A percentile compares a stretch with the other conserved stretches of the same genome.
phyloP scores from a whole-genome alignment of 768 basidiomycete genomes.

The Coprinopsis strossmayeri region DNA sequence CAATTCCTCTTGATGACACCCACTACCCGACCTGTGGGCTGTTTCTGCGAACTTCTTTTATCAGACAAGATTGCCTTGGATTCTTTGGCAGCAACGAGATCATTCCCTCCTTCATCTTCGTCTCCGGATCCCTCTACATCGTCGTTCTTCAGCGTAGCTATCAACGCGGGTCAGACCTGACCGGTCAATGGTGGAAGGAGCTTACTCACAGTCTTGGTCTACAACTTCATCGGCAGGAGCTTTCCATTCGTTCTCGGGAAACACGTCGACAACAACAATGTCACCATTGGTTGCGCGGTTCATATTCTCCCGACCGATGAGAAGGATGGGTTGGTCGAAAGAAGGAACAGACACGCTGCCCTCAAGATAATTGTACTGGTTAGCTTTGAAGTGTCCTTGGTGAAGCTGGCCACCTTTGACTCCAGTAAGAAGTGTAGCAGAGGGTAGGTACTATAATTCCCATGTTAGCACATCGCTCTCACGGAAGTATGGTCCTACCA shows the following conservation, averaged over 20 bases:
- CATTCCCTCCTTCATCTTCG: slow-evolving; percentile 39
- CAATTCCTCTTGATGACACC: slow-evolving; percentile 94
- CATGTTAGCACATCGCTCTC: no score
- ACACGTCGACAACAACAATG: slow-evolving; percentile 84
- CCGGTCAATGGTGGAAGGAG: no score
- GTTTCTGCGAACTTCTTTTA: slow-evolving; percentile 48
- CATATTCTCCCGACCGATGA: slow-evolving; percentile 89
- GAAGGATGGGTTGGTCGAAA: slow-evolving; percentile 71
- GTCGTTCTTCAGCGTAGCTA: slow-evolving; percentile 81
- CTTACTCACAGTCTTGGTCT: slow-evolving; percentile 75
- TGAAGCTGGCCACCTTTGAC: slow-evolving; percentile 79
- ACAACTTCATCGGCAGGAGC: slow-evolving; percentile 88
- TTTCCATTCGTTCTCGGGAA: slow-evolving; percentile 87
- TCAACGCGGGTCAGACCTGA: background rate
- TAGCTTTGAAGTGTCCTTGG: slow-evolving; percentile 94
- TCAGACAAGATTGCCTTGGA: slow-evolving; percentile 33
- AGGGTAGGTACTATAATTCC: slow-evolving; percentile 85
- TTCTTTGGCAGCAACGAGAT: slow-evolving; percentile 34
- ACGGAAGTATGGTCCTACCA: no score
- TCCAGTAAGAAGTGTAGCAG: slow-evolving; percentile 66
- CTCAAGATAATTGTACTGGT: slow-evolving; percentile 95
- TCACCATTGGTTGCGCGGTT: slow-evolving; percentile 95
- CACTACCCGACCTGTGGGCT: slow-evolving; percentile 88
- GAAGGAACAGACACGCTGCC: slow-evolving; percentile 75
- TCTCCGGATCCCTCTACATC: slow-evolving; percentile 73